Evolutionary conservation across 139 green algal species (phyloP).

Genomic region (Picochlorum sp.): DNA sequence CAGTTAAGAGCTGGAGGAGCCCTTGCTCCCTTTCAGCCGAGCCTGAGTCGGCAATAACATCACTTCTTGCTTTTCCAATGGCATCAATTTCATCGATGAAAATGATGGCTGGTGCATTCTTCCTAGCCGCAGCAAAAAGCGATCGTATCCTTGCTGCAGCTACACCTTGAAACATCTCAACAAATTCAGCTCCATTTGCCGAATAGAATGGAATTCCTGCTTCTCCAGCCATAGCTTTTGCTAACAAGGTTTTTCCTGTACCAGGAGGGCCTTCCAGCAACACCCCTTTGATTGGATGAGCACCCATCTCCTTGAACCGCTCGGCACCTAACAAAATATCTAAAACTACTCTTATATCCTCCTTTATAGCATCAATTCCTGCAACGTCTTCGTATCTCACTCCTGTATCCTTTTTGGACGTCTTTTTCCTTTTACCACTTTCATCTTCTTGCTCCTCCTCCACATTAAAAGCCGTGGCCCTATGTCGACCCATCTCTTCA

Average conservation of each 20-base stretch:
- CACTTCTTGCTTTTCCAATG: slow-evolving; percentile 67
- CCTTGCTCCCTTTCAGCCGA: slow-evolving; percentile 57
- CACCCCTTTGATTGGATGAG: slow-evolving; percentile 47
- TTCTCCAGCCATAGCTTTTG: slow-evolving; percentile 79
- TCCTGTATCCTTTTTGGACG: slow-evolving; percentile 26
- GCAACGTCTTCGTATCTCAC: slow-evolving; percentile 60
- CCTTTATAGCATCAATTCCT: slow-evolving; percentile 55
- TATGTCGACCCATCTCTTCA: slow-evolving; percentile 32
- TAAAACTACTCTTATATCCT: slow-evolving; percentile 39
- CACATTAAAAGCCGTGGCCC: slow-evolving; percentile 36
- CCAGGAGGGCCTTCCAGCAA: slow-evolving; percentile 93
- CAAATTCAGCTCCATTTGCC: slow-evolving; percentile 66
- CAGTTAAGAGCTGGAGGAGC: slow-evolving; percentile 59
- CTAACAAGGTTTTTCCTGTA: slow-evolving; percentile 94
- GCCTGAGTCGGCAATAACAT: slow-evolving; percentile 29
- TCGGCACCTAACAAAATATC: slow-evolving; percentile 42
- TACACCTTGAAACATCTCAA: slow-evolving; percentile 69
- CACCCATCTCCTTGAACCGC: slow-evolving; percentile 34
- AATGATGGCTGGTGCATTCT: slow-evolving; percentile 85
- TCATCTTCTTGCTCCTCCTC: neutral
- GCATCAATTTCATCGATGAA: slow-evolving; percentile 99
- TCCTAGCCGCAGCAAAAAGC: slow-evolving; percentile 88
- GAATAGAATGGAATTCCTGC: slow-evolving; percentile 53
- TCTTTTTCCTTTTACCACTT: slow-evolving; percentile 1
- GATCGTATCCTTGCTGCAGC: slow-evolving; percentile 69